Percentiles rank a stretch among this genome's conserved stretches.
Conservation (phyloP, 1,284 basidiomycete species). For the Irpex sp. region DNA sequence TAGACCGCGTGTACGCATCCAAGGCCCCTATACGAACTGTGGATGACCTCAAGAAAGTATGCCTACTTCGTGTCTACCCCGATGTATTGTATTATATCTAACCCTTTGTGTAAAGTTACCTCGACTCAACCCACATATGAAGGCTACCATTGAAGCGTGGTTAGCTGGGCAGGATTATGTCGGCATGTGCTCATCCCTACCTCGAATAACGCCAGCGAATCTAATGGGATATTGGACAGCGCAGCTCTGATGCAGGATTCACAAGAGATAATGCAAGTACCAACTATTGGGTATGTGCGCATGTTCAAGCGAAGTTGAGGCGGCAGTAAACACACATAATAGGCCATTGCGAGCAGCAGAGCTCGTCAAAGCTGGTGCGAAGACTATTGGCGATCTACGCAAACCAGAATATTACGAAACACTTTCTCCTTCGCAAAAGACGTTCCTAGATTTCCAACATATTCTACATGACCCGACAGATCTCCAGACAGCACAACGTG, state of each 20-base stretch:
- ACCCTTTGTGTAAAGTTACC: not conserved
- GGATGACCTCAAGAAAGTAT: not conserved
- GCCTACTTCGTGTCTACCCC: not conserved
- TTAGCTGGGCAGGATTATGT: not conserved
- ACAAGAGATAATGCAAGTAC: slow-evolving; percentile 19
- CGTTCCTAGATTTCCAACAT: not conserved
- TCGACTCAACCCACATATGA: not conserved
- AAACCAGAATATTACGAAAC: slow-evolving; percentile 33
- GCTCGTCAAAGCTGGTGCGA: slow-evolving; percentile 45
- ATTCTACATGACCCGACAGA: not conserved
- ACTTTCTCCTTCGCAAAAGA: slow-evolving; percentile 20
- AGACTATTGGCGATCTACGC: slow-evolving; percentile 34
- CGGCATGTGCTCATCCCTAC: not conserved
- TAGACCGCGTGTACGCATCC: not conserved
- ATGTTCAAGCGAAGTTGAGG: not conserved
- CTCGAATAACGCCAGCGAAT: not conserved
- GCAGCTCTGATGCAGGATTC: not conserved
- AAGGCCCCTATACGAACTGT: not conserved
- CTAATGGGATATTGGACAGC: not conserved
- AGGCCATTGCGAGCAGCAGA: slow-evolving; percentile 29
- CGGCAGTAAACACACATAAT: slow-evolving; percentile 19
- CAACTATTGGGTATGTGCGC: slow-evolving; percentile 29
- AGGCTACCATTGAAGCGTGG: not conserved
- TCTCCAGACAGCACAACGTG: not conserved
- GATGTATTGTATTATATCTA: not conserved